These are phyloP conservation scores for Westerdykella aurantiaca DNA, from an alignment of 2,329 filamentous ascomycete genomes.

Conservation along the genomic window DNA sequence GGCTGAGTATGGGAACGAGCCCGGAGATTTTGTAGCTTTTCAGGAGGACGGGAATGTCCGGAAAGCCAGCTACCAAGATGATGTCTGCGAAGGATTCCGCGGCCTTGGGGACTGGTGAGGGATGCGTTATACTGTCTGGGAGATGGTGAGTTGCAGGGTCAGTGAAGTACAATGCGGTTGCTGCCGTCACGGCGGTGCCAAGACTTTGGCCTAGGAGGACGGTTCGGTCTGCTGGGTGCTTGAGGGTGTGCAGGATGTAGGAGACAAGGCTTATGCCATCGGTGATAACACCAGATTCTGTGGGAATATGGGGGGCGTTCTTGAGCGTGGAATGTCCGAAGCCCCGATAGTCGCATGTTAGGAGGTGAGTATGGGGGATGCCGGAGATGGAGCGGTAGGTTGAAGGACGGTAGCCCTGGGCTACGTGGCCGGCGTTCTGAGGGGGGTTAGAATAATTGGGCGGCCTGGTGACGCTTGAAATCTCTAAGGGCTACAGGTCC, in stretches of 20 bases:
- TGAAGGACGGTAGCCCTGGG: slow-evolving; percentile 67
- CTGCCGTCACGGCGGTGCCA: slow-evolving; percentile 77
- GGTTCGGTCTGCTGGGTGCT: slow-evolving; percentile 65
- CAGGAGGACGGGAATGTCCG: slow-evolving; percentile 65
- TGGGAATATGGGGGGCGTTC: slow-evolving; percentile 47
- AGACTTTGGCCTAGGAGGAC: slow-evolving; percentile 81
- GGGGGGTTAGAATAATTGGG: slow-evolving; percentile 4
- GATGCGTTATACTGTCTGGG: slow-evolving; percentile 10
- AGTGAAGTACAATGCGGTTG: slow-evolving; percentile 65
- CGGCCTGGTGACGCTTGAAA: neutral
- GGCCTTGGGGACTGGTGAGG: neutral
- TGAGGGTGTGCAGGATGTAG: slow-evolving; percentile 61
- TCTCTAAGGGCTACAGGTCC: neutral
- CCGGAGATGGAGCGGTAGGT: slow-evolving; percentile 73
- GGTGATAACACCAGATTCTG: slow-evolving; percentile 72
- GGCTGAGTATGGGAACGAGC: slow-evolving; percentile 70
- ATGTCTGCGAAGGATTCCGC: slow-evolving; percentile 67
- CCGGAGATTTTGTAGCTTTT: slow-evolving; percentile 75
- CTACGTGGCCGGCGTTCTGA: slow-evolving; percentile 80
- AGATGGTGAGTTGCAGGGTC: slow-evolving; percentile 21
- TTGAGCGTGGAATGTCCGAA: slow-evolving; percentile 76
- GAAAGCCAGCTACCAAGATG: slow-evolving; percentile 75
- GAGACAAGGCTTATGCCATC: slow-evolving; percentile 70
- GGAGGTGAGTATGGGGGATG: slow-evolving; percentile 64
- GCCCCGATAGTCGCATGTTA: slow-evolving; percentile 88